These are phyloP conservation scores for Fusarium lateritium DNA, from an alignment of 2,329 filamentous ascomycete genomes.

Conservation along the genomic window DNA sequence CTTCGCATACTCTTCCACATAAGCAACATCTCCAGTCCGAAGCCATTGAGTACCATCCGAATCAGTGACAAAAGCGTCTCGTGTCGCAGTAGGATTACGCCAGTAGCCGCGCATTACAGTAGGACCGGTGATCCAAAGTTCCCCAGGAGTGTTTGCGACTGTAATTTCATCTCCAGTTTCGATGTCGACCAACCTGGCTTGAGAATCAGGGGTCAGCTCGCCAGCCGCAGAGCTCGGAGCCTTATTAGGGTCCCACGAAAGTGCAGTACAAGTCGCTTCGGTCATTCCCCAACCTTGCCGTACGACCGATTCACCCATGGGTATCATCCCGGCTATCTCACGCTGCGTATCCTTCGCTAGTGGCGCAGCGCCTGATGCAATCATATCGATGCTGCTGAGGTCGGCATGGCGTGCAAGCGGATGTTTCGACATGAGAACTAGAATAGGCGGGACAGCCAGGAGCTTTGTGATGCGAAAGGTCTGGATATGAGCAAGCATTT, in stretches of 20 bases:
- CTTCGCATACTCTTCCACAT: slow-evolving; percentile 70
- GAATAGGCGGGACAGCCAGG: slow-evolving; percentile 80
- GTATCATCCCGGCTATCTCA: slow-evolving; percentile 66
- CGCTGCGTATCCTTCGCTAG: slow-evolving; percentile 66
- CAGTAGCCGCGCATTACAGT: slow-evolving; percentile 85
- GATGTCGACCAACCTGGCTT: slow-evolving; percentile 75
- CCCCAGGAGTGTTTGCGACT: slow-evolving; percentile 70
- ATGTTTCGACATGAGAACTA: slow-evolving; percentile 80
- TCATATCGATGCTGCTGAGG: slow-evolving; percentile 72
- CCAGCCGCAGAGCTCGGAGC: slow-evolving; percentile 47
- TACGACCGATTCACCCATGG: slow-evolving; percentile 53
- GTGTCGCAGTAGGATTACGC: slow-evolving; percentile 77
- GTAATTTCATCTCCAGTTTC: slow-evolving; percentile 68
- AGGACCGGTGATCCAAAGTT: slow-evolving; percentile 81
- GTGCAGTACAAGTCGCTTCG: slow-evolving; percentile 80
- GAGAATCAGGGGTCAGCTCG: slow-evolving; percentile 58
- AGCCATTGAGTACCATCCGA: slow-evolving; percentile 73
- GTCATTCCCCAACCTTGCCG: slow-evolving; percentile 92
- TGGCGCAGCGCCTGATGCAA: slow-evolving; percentile 80
- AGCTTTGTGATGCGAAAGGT: slow-evolving; percentile 78
- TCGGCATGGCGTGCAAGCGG: slow-evolving; percentile 76
- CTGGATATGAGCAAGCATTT: slow-evolving; percentile 78
- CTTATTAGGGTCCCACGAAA: slow-evolving; percentile 77
- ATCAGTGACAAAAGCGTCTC: slow-evolving; percentile 66
- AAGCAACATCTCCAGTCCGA: slow-evolving; percentile 81